These are phyloP conservation scores for Telopea speciosissima DNA, from an alignment of 177 flowering plant species.

Conservation along the genomic window DNA sequence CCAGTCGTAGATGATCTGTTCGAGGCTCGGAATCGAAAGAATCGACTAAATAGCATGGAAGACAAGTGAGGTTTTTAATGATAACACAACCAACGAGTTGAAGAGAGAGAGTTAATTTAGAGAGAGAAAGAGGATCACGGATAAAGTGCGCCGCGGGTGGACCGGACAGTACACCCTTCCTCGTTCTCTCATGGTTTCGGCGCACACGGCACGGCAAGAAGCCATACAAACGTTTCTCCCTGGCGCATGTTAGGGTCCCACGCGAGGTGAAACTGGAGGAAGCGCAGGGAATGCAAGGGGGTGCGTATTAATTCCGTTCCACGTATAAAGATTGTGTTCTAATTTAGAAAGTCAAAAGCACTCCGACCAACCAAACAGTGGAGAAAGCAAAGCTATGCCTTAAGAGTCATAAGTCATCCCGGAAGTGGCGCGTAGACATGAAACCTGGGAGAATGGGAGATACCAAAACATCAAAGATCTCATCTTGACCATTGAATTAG, in stretches of 20 bases:
- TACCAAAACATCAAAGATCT: no score
- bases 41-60: conserved; percentile 8
- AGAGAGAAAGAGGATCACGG: neutral
- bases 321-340: neutral
- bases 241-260: neutral
- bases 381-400: no score
- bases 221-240: neutral
- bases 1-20: conserved; percentile 19
- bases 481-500: no score
- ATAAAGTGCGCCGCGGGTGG: conserved; percentile 14
- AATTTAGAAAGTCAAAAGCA: neutral
- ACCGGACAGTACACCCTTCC: neutral
- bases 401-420: no score
- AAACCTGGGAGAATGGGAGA: no score
- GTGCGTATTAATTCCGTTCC: neutral
- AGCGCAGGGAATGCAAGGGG: neutral
- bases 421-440: no score
- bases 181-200: neutral
- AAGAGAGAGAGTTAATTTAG: neutral
- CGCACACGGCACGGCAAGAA: neutral
- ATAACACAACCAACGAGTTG: conserved; percentile 2
- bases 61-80: conserved; percentile 7
- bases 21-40: conserved; percentile 17
- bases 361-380: no score
- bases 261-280: neutral